Evolutionary conservation across 2,329 filamentous ascomycete genomes (phyloP).

Genomic region (Fusarium sp.): DNA sequence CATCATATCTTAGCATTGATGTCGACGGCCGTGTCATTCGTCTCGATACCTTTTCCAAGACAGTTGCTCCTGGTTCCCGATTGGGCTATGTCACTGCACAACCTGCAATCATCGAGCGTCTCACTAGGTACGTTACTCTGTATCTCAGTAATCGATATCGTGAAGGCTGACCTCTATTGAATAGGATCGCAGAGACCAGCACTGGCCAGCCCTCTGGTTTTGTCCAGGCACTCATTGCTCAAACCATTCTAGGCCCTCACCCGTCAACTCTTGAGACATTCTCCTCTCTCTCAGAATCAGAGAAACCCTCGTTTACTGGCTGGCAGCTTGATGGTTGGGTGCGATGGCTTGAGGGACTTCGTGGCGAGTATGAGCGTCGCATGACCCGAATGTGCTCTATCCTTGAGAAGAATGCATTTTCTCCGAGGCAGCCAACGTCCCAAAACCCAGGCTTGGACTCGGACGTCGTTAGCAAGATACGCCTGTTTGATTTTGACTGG

Average conservation of each 20-base stretch:
- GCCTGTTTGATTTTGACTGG: constrained; percentile 79
- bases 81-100: constrained; percentile 92
- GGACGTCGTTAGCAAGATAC: constrained; percentile 78
- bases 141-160: background rate
- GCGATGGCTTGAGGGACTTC: constrained; percentile 86
- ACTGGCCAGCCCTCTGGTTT: constrained; percentile 92
- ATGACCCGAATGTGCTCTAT: constrained; percentile 82
- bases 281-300: constrained; percentile 56
- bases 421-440: constrained; percentile 70
- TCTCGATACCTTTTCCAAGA: constrained; percentile 94
- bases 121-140: constrained; percentile 52
- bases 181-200: constrained; percentile 76
- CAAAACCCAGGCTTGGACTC: constrained; percentile 67
- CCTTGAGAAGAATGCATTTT: constrained; percentile 73
- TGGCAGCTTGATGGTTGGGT: constrained; percentile 91
- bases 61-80: constrained; percentile 86
- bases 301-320: constrained; percentile 60
- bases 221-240: constrained; percentile 83
- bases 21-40: constrained; percentile 87
- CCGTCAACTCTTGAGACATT: constrained; percentile 54
- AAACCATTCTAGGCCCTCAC: constrained; percentile 77
- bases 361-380: constrained; percentile 83
- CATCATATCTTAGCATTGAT: constrained; percentile 84
- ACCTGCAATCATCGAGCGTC: constrained; percentile 77
- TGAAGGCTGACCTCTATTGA: constrained; percentile 5